A percentile compares a stretch with the other conserved stretches of the same genome.
These are phyloP conservation scores for Cudoniella acicularis DNA, from an alignment of 495 filamentous ascomycete species.

Conservation along the genomic window DNA sequence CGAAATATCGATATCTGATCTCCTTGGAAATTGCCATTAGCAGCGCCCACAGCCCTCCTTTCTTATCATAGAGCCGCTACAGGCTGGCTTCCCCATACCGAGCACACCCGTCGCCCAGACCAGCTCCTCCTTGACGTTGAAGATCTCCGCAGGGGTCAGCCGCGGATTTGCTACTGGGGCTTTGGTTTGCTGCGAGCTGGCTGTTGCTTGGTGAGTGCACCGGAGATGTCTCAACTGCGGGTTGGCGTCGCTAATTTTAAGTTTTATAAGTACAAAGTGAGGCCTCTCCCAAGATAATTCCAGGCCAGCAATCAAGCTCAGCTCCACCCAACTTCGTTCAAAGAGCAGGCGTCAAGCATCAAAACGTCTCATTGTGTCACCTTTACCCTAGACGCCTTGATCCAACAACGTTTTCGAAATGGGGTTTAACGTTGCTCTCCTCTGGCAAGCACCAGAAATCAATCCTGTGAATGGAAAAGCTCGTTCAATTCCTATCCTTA, in stretches of 20 bases:
- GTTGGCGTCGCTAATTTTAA: slow-evolving; percentile 13
- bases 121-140: slow-evolving; percentile 1
- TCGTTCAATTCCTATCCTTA: slow-evolving; percentile 73
- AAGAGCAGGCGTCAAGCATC: neutral
- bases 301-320: neutral
- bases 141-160: slow-evolving; percentile 19
- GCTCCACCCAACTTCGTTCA: neutral
- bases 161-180: slow-evolving; percentile 14
- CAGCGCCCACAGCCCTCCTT: neutral
- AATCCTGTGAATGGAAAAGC: slow-evolving; percentile 82
- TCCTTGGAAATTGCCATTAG: slow-evolving; percentile 1
- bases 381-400: neutral
- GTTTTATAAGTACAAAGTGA: slow-evolving; percentile 18
- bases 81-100: slow-evolving; percentile 5
- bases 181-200: neutral
- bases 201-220: slow-evolving; percentile 1
- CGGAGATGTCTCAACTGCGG: slow-evolving; percentile 22
- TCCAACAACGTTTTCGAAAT: slow-evolving; percentile 22
- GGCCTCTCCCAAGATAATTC: neutral
- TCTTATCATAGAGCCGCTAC: slow-evolving; percentile 8
- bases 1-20: slow-evolving; percentile 3
- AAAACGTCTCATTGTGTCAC: neutral
- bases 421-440: slow-evolving; percentile 41
- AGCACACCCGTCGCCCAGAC: neutral
- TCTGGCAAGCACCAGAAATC: slow-evolving; percentile 58